Conservation (phyloP, 768 basidiomycete genomes). For the Psilocybe subaeruginosa region DNA sequence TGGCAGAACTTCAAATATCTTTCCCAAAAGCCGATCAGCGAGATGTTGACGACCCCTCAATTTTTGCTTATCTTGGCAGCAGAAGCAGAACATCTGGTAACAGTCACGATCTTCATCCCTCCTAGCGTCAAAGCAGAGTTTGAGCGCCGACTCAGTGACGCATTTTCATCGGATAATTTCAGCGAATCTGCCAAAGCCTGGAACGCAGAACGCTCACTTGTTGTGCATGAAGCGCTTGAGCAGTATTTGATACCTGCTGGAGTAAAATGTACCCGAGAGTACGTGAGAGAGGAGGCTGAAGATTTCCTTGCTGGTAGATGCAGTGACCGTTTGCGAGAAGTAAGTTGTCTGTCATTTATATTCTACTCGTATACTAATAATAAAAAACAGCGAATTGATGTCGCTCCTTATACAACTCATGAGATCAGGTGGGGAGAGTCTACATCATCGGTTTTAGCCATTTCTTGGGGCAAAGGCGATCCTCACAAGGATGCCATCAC, state of each 20-base stretch:
- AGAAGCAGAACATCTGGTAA: constrained; percentile 87
- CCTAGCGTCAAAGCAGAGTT: constrained; percentile 65
- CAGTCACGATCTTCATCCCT: constrained; percentile 69
- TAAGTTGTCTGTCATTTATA: constrained; percentile 36
- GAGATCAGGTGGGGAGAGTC: constrained; percentile 72
- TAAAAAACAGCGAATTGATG: constrained; percentile 71
- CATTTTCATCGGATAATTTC: constrained; percentile 84
- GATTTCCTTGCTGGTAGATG: constrained; percentile 76
- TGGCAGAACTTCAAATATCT: constrained; percentile 96
- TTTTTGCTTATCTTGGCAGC: constrained; percentile 92
- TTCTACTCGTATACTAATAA: constrained; percentile 5
- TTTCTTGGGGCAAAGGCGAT: constrained; percentile 96
- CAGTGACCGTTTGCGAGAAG: constrained; percentile 69
- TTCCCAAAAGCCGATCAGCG: constrained; percentile 69
- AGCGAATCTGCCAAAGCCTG: constrained; percentile 86
- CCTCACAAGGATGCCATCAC: constrained; percentile 89
- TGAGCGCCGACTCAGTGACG: constrained; percentile 75
- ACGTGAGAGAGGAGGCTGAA: constrained; percentile 88
- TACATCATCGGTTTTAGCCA: constrained; percentile 78
- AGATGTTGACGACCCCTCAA: constrained; percentile 74
- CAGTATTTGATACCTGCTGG: constrained; percentile 84
- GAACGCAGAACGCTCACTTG: constrained; percentile 83
- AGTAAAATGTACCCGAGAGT: constrained; percentile 88
- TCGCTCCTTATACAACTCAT: constrained; percentile 69
- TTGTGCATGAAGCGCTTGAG: constrained; percentile 79